A percentile compares a stretch with the other conserved stretches of the same genome.
These are phyloP conservation scores for Leccinum glutinopallens DNA, from an alignment of 1,284 basidiomycete genomes.

Conservation along the genomic window DNA sequence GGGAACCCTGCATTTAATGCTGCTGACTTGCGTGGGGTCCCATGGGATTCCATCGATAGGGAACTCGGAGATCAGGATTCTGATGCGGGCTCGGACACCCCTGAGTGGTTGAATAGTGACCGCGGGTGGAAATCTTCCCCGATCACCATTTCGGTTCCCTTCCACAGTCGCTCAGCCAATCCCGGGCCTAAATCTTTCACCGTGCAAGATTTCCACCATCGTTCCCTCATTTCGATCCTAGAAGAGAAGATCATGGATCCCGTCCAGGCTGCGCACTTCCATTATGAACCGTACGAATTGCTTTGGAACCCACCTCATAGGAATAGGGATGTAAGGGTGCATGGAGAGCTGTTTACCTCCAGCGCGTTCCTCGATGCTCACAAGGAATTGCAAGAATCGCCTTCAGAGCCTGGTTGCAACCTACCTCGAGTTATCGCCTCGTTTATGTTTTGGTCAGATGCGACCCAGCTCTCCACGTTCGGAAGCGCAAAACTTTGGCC, in stretches of 20 bases:
- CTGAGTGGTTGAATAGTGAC: background rate
- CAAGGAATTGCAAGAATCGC: background rate
- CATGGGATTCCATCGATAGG: background rate
- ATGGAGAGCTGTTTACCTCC: background rate
- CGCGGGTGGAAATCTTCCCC: background rate
- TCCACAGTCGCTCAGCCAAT: background rate
- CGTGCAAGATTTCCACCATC: background rate
- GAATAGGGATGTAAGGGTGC: background rate
- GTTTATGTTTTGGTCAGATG: background rate
- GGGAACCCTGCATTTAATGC: background rate
- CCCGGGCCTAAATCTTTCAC: background rate
- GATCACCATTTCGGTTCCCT: background rate
- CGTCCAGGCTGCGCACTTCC: background rate
- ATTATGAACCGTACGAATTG: background rate
- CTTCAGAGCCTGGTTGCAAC: background rate
- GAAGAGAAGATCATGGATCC: background rate
- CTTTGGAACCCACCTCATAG: background rate
- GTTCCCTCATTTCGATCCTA: background rate
- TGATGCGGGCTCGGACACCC: background rate
- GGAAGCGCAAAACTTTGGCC: background rate
- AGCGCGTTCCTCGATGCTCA: background rate
- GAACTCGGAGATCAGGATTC: background rate
- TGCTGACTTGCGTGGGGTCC: background rate
- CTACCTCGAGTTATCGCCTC: rapidly evolving
- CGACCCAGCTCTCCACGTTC: background rate